A percentile compares a stretch with the other conserved stretches of the same genome.
Evolutionary conservation across 768 basidiomycete species (phyloP).

Genomic region (Mycena floridula): DNA sequence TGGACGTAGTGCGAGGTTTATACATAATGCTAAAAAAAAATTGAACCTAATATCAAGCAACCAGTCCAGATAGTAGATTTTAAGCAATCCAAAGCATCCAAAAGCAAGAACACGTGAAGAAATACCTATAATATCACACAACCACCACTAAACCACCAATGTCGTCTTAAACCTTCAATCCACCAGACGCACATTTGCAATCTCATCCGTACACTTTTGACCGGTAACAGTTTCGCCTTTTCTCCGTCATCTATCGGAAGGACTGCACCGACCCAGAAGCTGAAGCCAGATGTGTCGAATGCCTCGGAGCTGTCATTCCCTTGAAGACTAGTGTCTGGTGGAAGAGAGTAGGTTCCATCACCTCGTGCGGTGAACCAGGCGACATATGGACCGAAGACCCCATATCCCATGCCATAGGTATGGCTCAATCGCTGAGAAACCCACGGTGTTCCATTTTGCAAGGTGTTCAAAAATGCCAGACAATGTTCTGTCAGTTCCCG

Average conservation of each 20-base stretch:
- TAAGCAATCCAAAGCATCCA: no score
- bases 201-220: constrained; percentile 71
- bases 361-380: not conserved
- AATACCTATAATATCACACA: constrained; percentile 2
- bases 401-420: constrained; percentile 48
- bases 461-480: constrained; percentile 52
- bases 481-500: constrained; percentile 44
- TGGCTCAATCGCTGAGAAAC: constrained; percentile 81
- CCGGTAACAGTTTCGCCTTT: constrained; percentile 81
- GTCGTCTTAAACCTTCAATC: constrained; percentile 74
- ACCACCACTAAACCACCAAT: constrained; percentile 35
- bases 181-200: constrained; percentile 86
- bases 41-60: not conserved
- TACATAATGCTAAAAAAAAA: not conserved
- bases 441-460: constrained; percentile 79
- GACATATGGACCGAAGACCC: not conserved
- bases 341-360: not conserved
- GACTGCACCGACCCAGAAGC: constrained; percentile 87
- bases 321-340: not conserved
- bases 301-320: not conserved
- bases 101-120: no score
- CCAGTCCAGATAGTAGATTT: no score
- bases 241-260: constrained; percentile 90
- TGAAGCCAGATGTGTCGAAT: constrained; percentile 60
- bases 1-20: not conserved